Evolutionary conservation across 2,329 filamentous ascomycete species (phyloP), one percentile per base, ranked within the genome.

Genomic region (Calonectria multiphialidica): DNA sequence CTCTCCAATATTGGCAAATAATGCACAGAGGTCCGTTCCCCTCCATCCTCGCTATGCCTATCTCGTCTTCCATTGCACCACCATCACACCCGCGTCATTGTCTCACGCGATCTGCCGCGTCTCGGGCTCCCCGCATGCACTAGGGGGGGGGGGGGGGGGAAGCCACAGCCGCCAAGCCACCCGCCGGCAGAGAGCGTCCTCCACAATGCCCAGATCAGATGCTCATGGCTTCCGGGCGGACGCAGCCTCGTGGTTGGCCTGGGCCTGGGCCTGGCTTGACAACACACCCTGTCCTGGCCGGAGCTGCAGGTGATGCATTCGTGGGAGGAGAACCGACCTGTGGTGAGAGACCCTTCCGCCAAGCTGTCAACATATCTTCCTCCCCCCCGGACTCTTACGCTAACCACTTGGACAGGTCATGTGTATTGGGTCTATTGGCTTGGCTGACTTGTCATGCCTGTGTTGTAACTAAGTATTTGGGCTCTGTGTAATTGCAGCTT

Each of bases 141-240:
- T 59, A 40, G 49, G 47, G 47, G n/a, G n/a, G n/a, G n/a, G n/a
- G n/a, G n/a, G n/a, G n/a, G n/a, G n/a, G n/a, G 5, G 18, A 16
- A 59, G 53, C 53, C 53, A 59, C 53, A 59, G 35, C 35, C 33
- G 53, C 53, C 53, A 59, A 50, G 47, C 47, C 47, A 50, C 47
- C 53, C 2, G 12, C 33, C 6, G n/a, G n/a, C n/a, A n/a, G n/a
- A 37, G 21, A 59, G 16, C 35, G n/a, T 13, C n/a, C 21, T 37
- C 21, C 35, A 25, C n/a, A 12, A n/a, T 5, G n/a, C 35, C 35
- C 8, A 25, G 25, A 18, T 18, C 18, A 30, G 47, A 50, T 50
- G 47, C 47, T 50, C 47, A 50, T 23, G 47, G 47, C 47, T 37
- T 35, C 33, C 33, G 35, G 33, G 53, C 33, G 30, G 15, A 25